These are phyloP conservation scores for Benincasa hispida DNA, from an alignment of 306 rosid genomes.

Conservation along the genomic window DNA sequence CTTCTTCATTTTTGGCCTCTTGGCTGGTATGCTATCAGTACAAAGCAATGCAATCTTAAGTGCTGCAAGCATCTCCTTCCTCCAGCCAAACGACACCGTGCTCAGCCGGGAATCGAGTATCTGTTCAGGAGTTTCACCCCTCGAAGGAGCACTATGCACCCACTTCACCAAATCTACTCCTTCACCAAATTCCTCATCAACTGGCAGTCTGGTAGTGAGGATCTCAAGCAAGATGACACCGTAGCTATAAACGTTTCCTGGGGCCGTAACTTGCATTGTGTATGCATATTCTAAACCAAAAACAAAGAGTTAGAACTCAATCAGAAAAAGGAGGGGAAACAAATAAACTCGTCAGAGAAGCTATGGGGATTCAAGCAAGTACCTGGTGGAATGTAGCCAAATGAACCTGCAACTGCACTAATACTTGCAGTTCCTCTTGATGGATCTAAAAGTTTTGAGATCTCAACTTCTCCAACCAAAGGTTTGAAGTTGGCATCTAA, in stretches of 20 bases:
- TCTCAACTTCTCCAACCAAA: constrained; percentile 87
- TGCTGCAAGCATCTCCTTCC: constrained; percentile 99
- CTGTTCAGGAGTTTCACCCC: constrained; percentile 99
- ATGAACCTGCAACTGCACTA: constrained; percentile 98
- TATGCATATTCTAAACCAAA: constrained; percentile 80
- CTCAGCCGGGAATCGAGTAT: constrained; percentile 80
- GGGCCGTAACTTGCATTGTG: constrained; percentile 99
- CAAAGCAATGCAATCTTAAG: constrained; percentile 91
- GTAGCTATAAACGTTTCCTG: constrained; percentile 91
- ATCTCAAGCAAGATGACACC: constrained; percentile 90
- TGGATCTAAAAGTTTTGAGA: constrained; percentile 92
- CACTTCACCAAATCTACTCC: constrained; percentile 94
- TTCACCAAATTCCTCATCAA: constrained; percentile 85
- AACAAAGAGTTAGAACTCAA: neutral
- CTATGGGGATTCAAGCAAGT: constrained; percentile 1
- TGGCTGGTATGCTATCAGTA: constrained; percentile 85
- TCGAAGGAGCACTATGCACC: constrained; percentile 81
- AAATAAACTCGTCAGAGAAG: neutral
- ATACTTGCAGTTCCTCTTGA: constrained; percentile 93
- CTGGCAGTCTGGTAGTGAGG: constrained; percentile 78
- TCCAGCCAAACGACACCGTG: constrained; percentile 91
- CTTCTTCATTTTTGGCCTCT: constrained; percentile 90
- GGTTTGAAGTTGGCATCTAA: constrained; percentile 76
- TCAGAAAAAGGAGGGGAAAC: too few relatives aligned
- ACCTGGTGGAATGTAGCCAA: constrained; percentile 99